Conservation (phyloP, 208 protist species). For the Crithidia expoeki region DNA sequence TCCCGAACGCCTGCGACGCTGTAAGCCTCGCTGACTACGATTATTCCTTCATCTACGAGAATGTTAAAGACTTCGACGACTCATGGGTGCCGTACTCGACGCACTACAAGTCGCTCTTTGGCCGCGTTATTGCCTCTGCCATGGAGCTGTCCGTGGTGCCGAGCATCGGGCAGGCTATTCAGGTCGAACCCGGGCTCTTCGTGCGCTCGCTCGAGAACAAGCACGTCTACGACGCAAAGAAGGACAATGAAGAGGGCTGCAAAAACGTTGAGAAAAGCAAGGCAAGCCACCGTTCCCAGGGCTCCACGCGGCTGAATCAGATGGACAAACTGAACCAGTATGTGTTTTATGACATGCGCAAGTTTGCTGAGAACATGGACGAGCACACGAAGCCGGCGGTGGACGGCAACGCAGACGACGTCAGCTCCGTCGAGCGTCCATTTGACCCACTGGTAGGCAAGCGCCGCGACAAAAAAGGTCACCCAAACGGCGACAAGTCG, state of each 20-base stretch:
- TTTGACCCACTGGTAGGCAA: constrained; percentile 12
- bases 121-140: constrained; percentile 31
- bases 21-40: constrained; percentile 29
- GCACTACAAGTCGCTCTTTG: constrained; percentile 30
- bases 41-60: constrained; percentile 27
- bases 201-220: constrained; percentile 33
- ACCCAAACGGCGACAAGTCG: constrained; percentile 14
- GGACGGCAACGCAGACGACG: constrained; percentile 18
- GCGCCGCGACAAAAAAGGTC: not conserved
- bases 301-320: not conserved
- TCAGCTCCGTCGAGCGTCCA: constrained; percentile 21
- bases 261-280: constrained; percentile 12
- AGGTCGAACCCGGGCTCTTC: constrained; percentile 84
- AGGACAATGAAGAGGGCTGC: constrained; percentile 3
- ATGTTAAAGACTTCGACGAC: constrained; percentile 21
- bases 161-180: constrained; percentile 39
- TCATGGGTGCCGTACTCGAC: constrained; percentile 34
- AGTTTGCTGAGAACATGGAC: constrained; percentile 28
- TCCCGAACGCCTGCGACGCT: constrained; percentile 27
- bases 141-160: constrained; percentile 52
- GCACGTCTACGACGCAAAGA: constrained; percentile 2
- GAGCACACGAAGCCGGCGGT: constrained; percentile 11
- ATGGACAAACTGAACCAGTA: constrained; percentile 29
- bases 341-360: constrained; percentile 36
- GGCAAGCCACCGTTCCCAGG: not conserved